These are phyloP conservation scores for Incumbomyces lentus DNA, from an alignment of 2,329 filamentous ascomycete genomes.

Conservation along the genomic window DNA sequence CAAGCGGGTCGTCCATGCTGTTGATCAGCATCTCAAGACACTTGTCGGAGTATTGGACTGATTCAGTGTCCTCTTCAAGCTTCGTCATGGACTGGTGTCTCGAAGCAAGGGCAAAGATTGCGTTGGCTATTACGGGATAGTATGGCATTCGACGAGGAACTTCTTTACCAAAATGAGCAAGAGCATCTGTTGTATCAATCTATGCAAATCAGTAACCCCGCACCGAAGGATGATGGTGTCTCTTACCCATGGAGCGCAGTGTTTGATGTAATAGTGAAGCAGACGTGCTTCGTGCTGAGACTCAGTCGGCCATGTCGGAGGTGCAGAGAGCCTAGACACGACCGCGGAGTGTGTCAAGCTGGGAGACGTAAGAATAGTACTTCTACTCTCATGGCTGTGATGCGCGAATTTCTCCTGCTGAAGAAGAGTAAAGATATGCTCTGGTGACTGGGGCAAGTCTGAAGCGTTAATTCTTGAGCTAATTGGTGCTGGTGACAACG, in stretches of 20 bases:
- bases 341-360: conserved; percentile 1
- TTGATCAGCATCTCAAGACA: conserved; percentile 39
- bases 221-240: no score
- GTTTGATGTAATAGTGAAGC: conserved; percentile 27
- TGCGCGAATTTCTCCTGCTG: neutral
- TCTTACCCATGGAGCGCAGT: conserved; percentile 27
- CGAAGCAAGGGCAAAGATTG: conserved; percentile 38
- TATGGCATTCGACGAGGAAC: conserved; percentile 38
- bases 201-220: conserved; percentile 6
- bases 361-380: conserved; percentile 2
- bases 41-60: conserved; percentile 35
- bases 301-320: conserved; percentile 8
- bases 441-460: neutral
- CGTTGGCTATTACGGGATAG: conserved; percentile 38
- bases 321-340: conserved; percentile 3
- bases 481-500: no score
- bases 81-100: conserved; percentile 34
- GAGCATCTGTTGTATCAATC: conserved; percentile 28
- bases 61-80: conserved; percentile 31
- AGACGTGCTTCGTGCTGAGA: conserved; percentile 25
- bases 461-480: neutral
- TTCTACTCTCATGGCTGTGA: neutral
- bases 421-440: neutral
- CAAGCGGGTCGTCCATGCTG: conserved; percentile 32
- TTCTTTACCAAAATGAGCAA: conserved; percentile 35